These are phyloP conservation scores for Debaryomyces fabryi DNA, from an alignment of 1,139 yeast genomes.

Conservation along the genomic window DNA sequence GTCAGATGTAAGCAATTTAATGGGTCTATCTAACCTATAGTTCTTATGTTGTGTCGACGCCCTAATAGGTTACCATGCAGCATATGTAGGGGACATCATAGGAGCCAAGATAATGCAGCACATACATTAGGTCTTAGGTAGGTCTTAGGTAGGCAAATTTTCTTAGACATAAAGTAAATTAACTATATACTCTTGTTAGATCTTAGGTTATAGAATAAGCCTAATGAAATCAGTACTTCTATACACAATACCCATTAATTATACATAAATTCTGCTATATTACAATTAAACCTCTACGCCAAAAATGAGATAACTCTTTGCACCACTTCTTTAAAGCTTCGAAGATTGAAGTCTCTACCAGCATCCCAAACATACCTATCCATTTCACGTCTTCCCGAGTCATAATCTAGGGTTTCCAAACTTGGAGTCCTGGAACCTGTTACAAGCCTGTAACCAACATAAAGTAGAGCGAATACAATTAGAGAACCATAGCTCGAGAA, in stretches of 20 bases:
- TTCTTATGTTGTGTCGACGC: not conserved
- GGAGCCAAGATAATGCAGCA: not conserved
- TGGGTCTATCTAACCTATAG: not conserved
- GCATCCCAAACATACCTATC: constrained; percentile 74
- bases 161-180: not conserved
- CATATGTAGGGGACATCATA: not conserved
- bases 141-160: not conserved
- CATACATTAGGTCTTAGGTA: not conserved
- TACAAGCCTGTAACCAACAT: constrained; percentile 55
- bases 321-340: constrained; percentile 39
- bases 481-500: constrained; percentile 70
- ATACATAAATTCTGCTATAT: not conserved
- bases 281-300: constrained; percentile 25
- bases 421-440: constrained; percentile 61
- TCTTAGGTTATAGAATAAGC: too few species aligned
- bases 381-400: constrained; percentile 76
- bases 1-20: not conserved
- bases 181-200: too few species aligned
- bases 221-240: not conserved
- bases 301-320: constrained; percentile 39
- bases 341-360: constrained; percentile 47
- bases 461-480: constrained; percentile 56
- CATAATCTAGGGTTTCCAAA: constrained; percentile 71
- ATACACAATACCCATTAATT: not conserved
- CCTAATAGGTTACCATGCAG: not conserved